Conservation (phyloP, 345 rosid species). For the Triadica sebifera region DNA sequence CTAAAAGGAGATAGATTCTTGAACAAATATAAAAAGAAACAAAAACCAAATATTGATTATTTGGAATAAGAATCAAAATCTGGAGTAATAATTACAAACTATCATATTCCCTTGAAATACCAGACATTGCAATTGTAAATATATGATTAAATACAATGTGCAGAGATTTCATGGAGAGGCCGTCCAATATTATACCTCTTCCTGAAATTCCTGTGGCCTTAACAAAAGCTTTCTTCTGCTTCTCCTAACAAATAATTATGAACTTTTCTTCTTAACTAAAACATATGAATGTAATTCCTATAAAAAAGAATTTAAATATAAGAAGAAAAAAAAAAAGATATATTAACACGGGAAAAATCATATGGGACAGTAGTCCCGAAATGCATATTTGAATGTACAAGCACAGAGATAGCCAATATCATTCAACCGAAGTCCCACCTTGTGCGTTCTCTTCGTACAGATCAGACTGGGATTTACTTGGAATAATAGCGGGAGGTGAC, state of each 20-base stretch:
- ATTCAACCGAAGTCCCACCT: slow-evolving; percentile 36
- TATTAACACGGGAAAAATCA: slow-evolving; percentile 20
- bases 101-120: slow-evolving; percentile 14
- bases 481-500: slow-evolving; percentile 59
- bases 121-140: slow-evolving; percentile 24
- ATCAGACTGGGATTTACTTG: slow-evolving; percentile 59
- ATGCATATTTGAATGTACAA: slow-evolving; percentile 37
- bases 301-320: slow-evolving; percentile 23
- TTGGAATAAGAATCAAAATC: slow-evolving; percentile 14
- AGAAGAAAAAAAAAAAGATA: slow-evolving; percentile 11
- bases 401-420: slow-evolving; percentile 25
- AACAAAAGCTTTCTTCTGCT: slow-evolving; percentile 31
- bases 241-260: slow-evolving; percentile 37
- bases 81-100: slow-evolving; percentile 12
- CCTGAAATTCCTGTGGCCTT: slow-evolving; percentile 38
- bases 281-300: slow-evolving; percentile 25
- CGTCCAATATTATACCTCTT: slow-evolving; percentile 46
- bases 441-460: slow-evolving; percentile 56
- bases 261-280: slow-evolving; percentile 30
- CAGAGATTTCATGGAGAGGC: slow-evolving; percentile 42
- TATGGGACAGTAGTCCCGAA: slow-evolving; percentile 20
- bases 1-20: background rate
- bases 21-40: background rate
- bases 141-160: slow-evolving; percentile 36
- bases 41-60: background rate